Evolutionary conservation across 306 rosid species (phyloP).

Genomic region (Dryas drummondii): DNA sequence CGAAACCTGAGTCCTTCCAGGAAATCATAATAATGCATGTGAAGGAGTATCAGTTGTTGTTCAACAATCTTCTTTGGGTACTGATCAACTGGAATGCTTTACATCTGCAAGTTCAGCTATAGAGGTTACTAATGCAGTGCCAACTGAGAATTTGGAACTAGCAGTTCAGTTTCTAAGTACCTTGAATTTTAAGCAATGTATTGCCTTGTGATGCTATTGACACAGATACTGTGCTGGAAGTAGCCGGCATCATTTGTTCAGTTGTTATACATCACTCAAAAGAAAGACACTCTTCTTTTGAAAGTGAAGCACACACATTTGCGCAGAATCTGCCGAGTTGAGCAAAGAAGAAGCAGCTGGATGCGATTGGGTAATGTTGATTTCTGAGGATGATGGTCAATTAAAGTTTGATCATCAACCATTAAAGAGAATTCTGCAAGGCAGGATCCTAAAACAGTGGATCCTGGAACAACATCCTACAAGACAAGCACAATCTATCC

Average conservation of each 20-base stretch:
- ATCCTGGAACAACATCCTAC: constrained; percentile 26
- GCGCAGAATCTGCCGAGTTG: constrained; percentile 14
- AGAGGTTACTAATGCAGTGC: constrained; percentile 8
- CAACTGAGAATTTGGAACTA: constrained; percentile 9
- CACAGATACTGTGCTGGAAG: too few relatives aligned
- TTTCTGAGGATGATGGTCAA: constrained; percentile 22
- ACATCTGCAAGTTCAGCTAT: constrained; percentile 4
- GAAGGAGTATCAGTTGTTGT: constrained; percentile 13
- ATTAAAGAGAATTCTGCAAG: constrained; percentile 4
- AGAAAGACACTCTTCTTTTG: constrained; percentile 10
- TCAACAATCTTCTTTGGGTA: not conserved
- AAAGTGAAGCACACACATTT: constrained; percentile 22
- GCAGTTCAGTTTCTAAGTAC: constrained; percentile 23
- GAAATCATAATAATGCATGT: not conserved
- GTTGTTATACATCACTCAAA: not conserved
- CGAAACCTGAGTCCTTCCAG: constrained; percentile 4
- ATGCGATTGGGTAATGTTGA: constrained; percentile 17
- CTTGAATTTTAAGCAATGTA: constrained; percentile 18
- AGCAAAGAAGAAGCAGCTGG: constrained; percentile 17
- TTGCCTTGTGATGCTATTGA: constrained; percentile 6
- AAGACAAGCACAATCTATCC: constrained; percentile 16
- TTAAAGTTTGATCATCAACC: constrained; percentile 15
- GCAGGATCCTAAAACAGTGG: constrained; percentile 17
- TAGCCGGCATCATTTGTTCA: not conserved
- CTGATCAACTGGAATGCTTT: constrained; percentile 10